Conservation (phyloP, 371 early-diverging fungal genomes). For the Umbelopsis sp. region DNA sequence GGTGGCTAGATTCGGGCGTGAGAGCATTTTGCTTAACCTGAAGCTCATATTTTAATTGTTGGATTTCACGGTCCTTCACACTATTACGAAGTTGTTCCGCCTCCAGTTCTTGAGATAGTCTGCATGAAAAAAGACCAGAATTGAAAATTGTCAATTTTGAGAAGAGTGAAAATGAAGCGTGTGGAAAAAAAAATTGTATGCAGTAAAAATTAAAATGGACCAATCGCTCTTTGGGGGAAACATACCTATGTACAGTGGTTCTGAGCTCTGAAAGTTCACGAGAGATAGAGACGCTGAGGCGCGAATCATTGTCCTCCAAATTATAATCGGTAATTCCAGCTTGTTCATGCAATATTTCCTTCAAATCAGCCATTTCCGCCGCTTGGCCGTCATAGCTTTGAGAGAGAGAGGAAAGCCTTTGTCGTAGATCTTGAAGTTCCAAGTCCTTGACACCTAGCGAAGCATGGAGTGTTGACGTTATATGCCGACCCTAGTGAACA, state of each 20-base stretch:
- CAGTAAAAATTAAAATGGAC: no score
- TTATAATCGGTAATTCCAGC: neutral
- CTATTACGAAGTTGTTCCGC: slow-evolving; percentile 2
- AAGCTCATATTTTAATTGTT: slow-evolving; percentile 3
- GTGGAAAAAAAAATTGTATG: neutral
- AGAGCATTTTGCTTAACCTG: neutral
- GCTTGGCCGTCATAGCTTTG: slow-evolving; percentile 31
- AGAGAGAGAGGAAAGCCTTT: slow-evolving; percentile 22
- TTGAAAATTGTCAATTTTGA: neutral
- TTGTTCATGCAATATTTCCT: slow-evolving; percentile 19
- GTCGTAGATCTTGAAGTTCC: slow-evolving; percentile 33
- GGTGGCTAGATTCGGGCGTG: neutral
- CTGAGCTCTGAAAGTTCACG: slow-evolving; percentile 1
- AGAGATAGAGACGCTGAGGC: neutral
- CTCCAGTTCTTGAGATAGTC: slow-evolving; percentile 12
- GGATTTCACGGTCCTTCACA: slow-evolving; percentile 16
- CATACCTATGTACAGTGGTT: slow-evolving; percentile 17
- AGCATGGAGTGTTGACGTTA: slow-evolving; percentile 30
- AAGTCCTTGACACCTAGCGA: slow-evolving; percentile 34
- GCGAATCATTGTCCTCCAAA: neutral
- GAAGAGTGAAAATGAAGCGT: no score
- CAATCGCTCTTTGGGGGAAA: no score
- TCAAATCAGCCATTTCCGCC: slow-evolving; percentile 19
- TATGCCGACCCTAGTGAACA: slow-evolving; percentile 25
- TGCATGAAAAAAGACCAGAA: neutral